These are phyloP conservation scores for Cutaneotrichosporon sp. DNA, from an alignment of 1,284 basidiomycete genomes.

Conservation along the genomic window DNA sequence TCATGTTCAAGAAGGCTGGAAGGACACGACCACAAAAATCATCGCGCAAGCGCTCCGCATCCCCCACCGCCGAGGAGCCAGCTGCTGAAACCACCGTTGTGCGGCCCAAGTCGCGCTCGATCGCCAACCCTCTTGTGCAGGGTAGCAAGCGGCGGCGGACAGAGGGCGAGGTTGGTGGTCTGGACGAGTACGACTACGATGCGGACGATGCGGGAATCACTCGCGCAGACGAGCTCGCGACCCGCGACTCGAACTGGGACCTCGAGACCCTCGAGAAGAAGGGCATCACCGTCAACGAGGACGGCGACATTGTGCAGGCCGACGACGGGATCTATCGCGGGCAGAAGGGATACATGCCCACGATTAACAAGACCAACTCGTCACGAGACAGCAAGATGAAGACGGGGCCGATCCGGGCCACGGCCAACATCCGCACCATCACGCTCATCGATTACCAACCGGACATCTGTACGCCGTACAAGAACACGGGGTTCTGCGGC, in stretches of 20 bases:
- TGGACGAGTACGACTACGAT: slow-evolving; percentile 61
- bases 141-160: slow-evolving; percentile 71
- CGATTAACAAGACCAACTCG: slow-evolving; percentile 69
- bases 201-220: slow-evolving; percentile 43
- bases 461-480: slow-evolving; percentile 99
- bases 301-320: slow-evolving; percentile 44
- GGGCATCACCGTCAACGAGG: slow-evolving; percentile 48
- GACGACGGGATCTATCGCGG: slow-evolving; percentile 90
- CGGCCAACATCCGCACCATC: slow-evolving; percentile 86
- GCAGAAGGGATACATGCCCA: slow-evolving; percentile 74
- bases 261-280: slow-evolving; percentile 40
- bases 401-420: slow-evolving; percentile 75
- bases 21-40: slow-evolving; percentile 63
- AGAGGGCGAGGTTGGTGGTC: slow-evolving; percentile 58
- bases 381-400: slow-evolving; percentile 83
- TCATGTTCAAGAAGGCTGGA: slow-evolving; percentile 84
- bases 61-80: slow-evolving; percentile 54
- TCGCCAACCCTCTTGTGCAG: slow-evolving; percentile 71
- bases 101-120: slow-evolving; percentile 67
- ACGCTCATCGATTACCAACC: slow-evolving; percentile 98
- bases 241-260: slow-evolving; percentile 54
- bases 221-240: slow-evolving; percentile 50
- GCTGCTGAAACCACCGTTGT: slow-evolving; percentile 60
- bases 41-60: slow-evolving; percentile 66
- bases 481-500: slow-evolving; percentile 98